Base-by-base conservation (phyloP, 208 protist genomes). In the Trypanosoma platydactyli region DNA sequence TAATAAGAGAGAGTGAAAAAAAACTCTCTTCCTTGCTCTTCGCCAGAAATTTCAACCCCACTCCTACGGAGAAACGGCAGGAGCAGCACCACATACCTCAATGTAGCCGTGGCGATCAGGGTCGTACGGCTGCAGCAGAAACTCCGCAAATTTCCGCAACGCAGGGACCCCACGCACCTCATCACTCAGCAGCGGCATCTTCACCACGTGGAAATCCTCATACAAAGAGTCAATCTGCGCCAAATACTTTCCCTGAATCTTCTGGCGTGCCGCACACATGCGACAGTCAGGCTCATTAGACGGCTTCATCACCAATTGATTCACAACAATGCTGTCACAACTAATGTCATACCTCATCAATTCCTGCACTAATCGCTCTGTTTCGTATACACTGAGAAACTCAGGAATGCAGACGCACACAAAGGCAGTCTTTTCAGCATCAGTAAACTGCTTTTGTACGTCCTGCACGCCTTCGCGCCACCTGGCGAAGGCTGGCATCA, bases 331-430 rank as follows among this genome's bases (percentile, higher is more conserved):
- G 72, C 96, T 96, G 58, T 98, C 88, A 57, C 86, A 88, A 70
- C 98, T 95, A 61, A 99, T 99, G 45, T 98, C 92, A 62, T 94
- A 97, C 71, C 96, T 96, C 66, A 88, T 91, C 18, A 99, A 80
- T 63, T 98, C 91, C 83, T 99, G 96, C n/a, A 99, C 81, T 3
- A 99, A 79, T 22, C 98, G 81, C 77, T 99, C 98, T 11, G 98
- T 99, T 72, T 99, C 98, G 75, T 99, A 99, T 0, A 99, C 80
- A 53, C 97, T 98, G 13, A 99, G 83, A 68, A 99, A 99, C 81
- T 99, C 98, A 29, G 98, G 92, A 56, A 99, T 99, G 74, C 97
- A 99, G 1, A 99, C 98, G 73, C 96, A 98, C 1, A 99, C 86
- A 80, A 99, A 99, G 27, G 96, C 95, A 5, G 97, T 99, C 56